phyloP scores from a whole-genome alignment of 2,329 filamentous ascomycete species.

The Trichoderma sp. region DNA sequence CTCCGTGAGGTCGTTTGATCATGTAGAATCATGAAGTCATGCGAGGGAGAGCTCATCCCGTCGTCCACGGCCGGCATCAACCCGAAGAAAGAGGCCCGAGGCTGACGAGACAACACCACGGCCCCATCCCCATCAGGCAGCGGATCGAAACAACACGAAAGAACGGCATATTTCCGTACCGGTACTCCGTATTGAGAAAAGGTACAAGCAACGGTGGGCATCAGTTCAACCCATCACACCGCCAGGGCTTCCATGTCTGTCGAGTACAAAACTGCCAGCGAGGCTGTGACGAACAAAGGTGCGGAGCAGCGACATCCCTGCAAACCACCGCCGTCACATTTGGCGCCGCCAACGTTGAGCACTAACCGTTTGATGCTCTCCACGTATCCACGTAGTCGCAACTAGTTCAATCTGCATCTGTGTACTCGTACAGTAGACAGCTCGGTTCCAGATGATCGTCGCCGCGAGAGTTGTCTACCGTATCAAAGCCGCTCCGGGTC shows the following conservation, averaged over 20 bases:
- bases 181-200: not conserved
- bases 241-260: not conserved
- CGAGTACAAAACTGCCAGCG: not conserved
- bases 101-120: not conserved
- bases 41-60: not conserved
- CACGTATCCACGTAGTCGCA: not conserved
- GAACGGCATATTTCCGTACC: not conserved
- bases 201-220: not conserved
- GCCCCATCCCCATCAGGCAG: not conserved
- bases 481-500: not conserved
- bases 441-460: not conserved
- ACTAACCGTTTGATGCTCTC: not conserved
- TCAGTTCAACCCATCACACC: not conserved
- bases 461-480: not conserved
- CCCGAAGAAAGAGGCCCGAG: not conserved
- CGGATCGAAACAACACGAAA: not conserved
- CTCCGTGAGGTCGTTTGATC: not conserved
- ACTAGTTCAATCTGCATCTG: not conserved
- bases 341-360: not conserved
- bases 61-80: not conserved
- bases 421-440: not conserved
- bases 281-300: conserved; percentile 4
- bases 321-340: conserved; percentile 7
- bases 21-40: not conserved
- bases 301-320: not conserved